These are phyloP conservation scores for Ceratopteris richardii DNA, from an alignment of 75 land plant genomes.

Conservation along the genomic window DNA sequence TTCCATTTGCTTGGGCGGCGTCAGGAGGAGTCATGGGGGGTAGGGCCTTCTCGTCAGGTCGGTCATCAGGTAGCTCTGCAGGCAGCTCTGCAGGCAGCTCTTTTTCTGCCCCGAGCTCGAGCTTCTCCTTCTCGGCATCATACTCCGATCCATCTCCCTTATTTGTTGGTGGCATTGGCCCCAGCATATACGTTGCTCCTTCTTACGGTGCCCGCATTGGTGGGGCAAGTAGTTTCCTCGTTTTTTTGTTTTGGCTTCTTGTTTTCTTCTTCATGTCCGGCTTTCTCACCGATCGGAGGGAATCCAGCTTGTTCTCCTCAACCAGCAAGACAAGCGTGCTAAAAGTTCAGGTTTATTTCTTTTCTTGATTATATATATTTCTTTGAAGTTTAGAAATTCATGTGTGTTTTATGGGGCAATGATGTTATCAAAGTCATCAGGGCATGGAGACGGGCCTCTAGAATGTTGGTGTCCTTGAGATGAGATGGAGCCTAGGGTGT, in stretches of 20 bases:
- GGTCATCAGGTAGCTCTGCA: slow-evolving; percentile 28
- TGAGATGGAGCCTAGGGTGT: too few relatives aligned
- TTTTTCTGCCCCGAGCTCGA: slow-evolving; percentile 12
- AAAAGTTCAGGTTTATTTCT: slow-evolving; percentile 71
- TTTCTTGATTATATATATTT: too few relatives aligned
- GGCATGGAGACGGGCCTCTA: too few relatives aligned
- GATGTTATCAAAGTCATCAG: too few relatives aligned
- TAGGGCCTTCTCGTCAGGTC: slow-evolving; percentile 46
- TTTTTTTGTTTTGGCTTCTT: slow-evolving; percentile 57
- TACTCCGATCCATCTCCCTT: slow-evolving; percentile 59
- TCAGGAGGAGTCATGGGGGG: slow-evolving; percentile 90
- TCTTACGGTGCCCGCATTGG: slow-evolving; percentile 68
- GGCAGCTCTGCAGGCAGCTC: slow-evolving; percentile 22
- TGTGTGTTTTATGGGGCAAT: too few relatives aligned
- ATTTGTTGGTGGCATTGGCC: slow-evolving; percentile 29
- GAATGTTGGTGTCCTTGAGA: too few relatives aligned
- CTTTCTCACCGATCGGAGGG: slow-evolving; percentile 65
- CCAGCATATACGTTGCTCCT: slow-evolving; percentile 49
- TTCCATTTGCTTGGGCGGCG: slow-evolving; percentile 60
- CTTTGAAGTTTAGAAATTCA: too few relatives aligned
- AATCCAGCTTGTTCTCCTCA: slow-evolving; percentile 38
- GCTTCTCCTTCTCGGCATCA: slow-evolving; percentile 54
- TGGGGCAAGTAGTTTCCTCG: slow-evolving; percentile 51
- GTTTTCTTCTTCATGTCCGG: slow-evolving; percentile 58
- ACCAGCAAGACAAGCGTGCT: slow-evolving; percentile 72